phyloP scores from a whole-genome alignment of 176 grass and related monocot species.

The Alopecurus myosuroides region DNA sequence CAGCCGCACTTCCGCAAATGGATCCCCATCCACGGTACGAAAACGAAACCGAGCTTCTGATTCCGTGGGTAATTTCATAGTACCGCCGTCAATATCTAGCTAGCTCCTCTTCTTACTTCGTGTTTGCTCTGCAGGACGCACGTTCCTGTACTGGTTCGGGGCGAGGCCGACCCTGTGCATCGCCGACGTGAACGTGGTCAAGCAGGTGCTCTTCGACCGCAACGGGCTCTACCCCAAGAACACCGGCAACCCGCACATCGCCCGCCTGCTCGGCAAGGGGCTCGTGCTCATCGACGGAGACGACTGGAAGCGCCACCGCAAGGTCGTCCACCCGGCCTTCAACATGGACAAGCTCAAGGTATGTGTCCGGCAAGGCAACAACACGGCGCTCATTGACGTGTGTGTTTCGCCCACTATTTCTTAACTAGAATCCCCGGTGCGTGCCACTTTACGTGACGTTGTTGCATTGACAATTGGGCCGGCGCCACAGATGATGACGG shows the following conservation, averaged over 20 bases:
- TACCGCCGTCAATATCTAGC: too few relatives aligned
- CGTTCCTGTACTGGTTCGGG: slow-evolving; percentile 49
- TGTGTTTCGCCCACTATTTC: not conserved
- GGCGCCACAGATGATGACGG: slow-evolving; percentile 50
- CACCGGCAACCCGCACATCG: not conserved
- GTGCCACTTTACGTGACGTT: not conserved
- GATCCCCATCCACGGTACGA: slow-evolving; percentile 46
- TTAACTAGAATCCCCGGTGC: too few relatives aligned
- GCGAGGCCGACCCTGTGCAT: slow-evolving; percentile 32
- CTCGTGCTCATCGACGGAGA: slow-evolving; percentile 42
- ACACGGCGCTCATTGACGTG: not conserved
- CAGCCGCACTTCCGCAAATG: slow-evolving; percentile 44
- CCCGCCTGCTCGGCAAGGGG: slow-evolving; percentile 45
- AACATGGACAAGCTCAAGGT: slow-evolving; percentile 41
- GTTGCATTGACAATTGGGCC: not conserved
- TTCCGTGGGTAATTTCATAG: too few relatives aligned
- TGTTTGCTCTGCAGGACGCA: slow-evolving; percentile 2
- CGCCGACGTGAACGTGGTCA: slow-evolving; percentile 26
- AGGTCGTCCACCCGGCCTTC: slow-evolving; percentile 49
- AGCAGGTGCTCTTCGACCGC: slow-evolving; percentile 10
- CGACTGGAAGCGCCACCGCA: slow-evolving; percentile 60
- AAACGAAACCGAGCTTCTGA: too few relatives aligned
- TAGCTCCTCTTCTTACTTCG: not conserved
- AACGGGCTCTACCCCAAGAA: slow-evolving; percentile 31
- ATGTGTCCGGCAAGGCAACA: rapidly evolving